Percentiles rank a stretch among this genome's conserved stretches.
These are phyloP conservation scores for Penicillium sp. DNA, from an alignment of 2,329 filamentous ascomycete genomes.

Conservation along the genomic window DNA sequence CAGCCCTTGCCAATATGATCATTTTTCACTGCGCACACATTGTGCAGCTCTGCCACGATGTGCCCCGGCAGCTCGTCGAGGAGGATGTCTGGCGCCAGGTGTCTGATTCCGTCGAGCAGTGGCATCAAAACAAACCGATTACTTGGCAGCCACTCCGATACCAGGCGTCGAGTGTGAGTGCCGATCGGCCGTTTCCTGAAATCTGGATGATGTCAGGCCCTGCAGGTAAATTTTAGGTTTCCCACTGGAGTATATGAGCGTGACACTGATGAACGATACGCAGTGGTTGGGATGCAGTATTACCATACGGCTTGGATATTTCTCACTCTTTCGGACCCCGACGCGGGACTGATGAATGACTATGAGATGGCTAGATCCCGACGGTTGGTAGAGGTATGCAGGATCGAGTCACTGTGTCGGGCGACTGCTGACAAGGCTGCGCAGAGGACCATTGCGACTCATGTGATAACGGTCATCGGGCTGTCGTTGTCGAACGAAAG, in stretches of 20 bases:
- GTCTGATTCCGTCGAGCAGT: constrained; percentile 28
- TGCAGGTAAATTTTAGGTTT: constrained; percentile 26
- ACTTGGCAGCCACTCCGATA: constrained; percentile 37
- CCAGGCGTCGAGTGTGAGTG: constrained; percentile 22
- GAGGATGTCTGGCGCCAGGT: constrained; percentile 25
- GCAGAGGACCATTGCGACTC: constrained; percentile 30
- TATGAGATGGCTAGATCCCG: constrained; percentile 28
- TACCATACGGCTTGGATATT: constrained; percentile 37
- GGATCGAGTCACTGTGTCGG: neutral
- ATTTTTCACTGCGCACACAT: constrained; percentile 43
- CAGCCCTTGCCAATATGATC: constrained; percentile 39
- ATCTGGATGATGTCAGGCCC: constrained; percentile 39
- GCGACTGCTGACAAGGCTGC: neutral
- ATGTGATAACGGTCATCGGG: constrained; percentile 32
- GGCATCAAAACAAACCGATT: constrained; percentile 30
- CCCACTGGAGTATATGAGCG: neutral
- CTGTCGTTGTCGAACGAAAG: constrained; percentile 35
- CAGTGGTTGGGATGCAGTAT: constrained; percentile 41
- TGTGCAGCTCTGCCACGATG: constrained; percentile 30
- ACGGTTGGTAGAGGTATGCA: constrained; percentile 30
- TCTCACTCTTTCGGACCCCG: constrained; percentile 28
- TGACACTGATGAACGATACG: neutral
- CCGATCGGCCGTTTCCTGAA: constrained; percentile 33
- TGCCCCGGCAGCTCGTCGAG: constrained; percentile 21
- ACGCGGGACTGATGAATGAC: constrained; percentile 23